Evolutionary conservation across 306 rosid species (phyloP).

Genomic region (Lathyrus tuberosus): DNA sequence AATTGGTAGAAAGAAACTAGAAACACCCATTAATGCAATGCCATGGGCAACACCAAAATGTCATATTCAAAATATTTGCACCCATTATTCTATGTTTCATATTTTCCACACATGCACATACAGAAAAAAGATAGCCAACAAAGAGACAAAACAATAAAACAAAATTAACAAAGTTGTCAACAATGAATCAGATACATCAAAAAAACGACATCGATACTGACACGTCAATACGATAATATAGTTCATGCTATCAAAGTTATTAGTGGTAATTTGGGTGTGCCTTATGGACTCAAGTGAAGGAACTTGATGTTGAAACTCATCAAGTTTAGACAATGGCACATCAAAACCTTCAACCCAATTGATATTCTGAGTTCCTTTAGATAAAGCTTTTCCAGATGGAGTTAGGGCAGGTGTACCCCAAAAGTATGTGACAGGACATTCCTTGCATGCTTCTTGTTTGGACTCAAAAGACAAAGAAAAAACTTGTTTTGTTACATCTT

Average conservation of each 20-base stretch:
- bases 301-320: slow-evolving; percentile 44
- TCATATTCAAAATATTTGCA: slow-evolving; percentile 16
- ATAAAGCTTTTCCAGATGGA: slow-evolving; percentile 51
- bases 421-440: slow-evolving; percentile 54
- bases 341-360: slow-evolving; percentile 70
- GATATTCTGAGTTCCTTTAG: slow-evolving; percentile 37
- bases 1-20: not conserved
- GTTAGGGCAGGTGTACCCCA: slow-evolving; percentile 76
- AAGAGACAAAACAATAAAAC: not conserved
- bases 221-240: too few species aligned
- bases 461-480: slow-evolving; percentile 56
- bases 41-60: not conserved
- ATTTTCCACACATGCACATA: slow-evolving; percentile 3
- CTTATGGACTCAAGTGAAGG: slow-evolving; percentile 51
- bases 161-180: too few species aligned
- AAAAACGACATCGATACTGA: too few species aligned
- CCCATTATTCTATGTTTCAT: not conserved
- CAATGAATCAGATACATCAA: too few species aligned
- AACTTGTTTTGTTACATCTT: slow-evolving; percentile 39
- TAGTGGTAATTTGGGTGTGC: slow-evolving; percentile 31
- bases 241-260: too few species aligned
- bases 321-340: slow-evolving; percentile 54
- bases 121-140: slow-evolving; percentile 1
- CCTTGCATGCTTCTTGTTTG: slow-evolving; percentile 48
- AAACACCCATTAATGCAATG: slow-evolving; percentile 3